A percentile compares a stretch with the other conserved stretches of the same genome.
phyloP scores from a whole-genome alignment of 2,329 filamentous ascomycete genomes.

The Aspergillus fijiensis region DNA sequence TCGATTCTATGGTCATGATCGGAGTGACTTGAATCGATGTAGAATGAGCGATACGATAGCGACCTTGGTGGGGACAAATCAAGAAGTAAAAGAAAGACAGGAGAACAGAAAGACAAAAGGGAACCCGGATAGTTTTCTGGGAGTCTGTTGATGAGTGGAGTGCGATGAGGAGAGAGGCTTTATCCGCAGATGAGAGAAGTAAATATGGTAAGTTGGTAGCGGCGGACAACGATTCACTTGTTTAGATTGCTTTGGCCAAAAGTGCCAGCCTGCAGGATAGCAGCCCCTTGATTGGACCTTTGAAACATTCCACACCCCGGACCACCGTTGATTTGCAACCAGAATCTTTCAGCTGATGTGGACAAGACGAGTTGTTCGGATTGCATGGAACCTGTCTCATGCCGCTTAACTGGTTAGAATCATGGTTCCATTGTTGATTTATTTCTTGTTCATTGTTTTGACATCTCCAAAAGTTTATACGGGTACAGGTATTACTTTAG shows the following conservation, averaged over 20 bases:
- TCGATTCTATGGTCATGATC: slow-evolving; percentile 53
- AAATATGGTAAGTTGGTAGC: not conserved
- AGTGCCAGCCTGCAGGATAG: not conserved
- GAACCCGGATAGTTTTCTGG: not conserved
- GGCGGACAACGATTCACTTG: not conserved
- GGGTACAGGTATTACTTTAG: not conserved
- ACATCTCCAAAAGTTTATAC: not conserved
- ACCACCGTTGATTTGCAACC: not conserved
- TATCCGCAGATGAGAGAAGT: not conserved
- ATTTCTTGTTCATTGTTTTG: not conserved
- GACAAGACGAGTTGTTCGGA: not conserved
- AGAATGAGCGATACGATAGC: not conserved
- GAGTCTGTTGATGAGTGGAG: not conserved
- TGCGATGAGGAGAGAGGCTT: not conserved
- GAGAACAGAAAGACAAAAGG: not conserved
- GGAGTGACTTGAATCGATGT: not conserved
- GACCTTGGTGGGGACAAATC: not conserved
- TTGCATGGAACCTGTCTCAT: not conserved
- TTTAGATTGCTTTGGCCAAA: not conserved
- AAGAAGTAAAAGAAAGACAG: slow-evolving; percentile 2
- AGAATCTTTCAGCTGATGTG: not conserved
- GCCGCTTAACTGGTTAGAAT: not conserved
- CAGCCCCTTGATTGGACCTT: not conserved
- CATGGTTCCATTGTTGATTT: not conserved
- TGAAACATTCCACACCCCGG: not conserved